phyloP scores from a whole-genome alignment of 352 stramenopile species.

The Phytophthora vignae region DNA sequence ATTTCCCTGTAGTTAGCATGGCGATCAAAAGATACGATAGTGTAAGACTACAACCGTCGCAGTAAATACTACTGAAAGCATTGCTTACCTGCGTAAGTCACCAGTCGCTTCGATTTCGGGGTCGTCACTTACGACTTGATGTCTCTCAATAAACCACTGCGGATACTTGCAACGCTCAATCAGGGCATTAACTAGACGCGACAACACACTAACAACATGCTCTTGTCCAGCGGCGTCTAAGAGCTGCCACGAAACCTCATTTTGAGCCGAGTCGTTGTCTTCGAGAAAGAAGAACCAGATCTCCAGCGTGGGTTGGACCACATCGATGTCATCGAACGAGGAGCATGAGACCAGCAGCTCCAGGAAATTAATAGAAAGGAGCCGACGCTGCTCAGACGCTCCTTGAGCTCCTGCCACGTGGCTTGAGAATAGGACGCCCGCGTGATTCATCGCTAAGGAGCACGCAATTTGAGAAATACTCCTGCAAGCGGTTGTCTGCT shows the following conservation, averaged over 20 bases:
- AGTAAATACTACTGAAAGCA: background rate
- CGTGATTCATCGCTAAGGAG: conserved; percentile 58
- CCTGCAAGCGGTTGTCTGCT: conserved; percentile 39
- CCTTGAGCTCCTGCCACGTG: conserved; percentile 9
- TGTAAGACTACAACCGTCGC: background rate
- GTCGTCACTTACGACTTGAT: conserved; percentile 67
- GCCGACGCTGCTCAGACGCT: conserved; percentile 12
- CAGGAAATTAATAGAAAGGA: conserved; percentile 51
- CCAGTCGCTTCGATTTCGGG: conserved; percentile 61
- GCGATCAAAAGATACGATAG: background rate
- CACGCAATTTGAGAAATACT: conserved; percentile 57
- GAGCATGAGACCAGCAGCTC: conserved; percentile 74
- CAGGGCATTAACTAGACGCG: conserved; percentile 71
- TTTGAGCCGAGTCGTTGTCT: conserved; percentile 42
- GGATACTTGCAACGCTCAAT: conserved; percentile 77
- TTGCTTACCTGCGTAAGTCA: conserved; percentile 61
- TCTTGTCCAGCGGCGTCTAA: conserved; percentile 42
- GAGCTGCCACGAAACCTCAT: conserved; percentile 51
- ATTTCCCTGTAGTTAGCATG: conserved; percentile 60
- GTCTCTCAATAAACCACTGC: conserved; percentile 56
- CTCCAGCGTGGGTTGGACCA: conserved; percentile 79
- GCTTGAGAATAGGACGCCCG: conserved; percentile 37
- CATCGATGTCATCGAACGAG: conserved; percentile 56
- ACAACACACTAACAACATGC: conserved; percentile 56
- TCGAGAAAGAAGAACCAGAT: conserved; percentile 92